Evolutionary conservation across 75 land plant genomes (phyloP), one percentile per base, ranked within the genome.

Genomic region (Larix kaempferi): DNA sequence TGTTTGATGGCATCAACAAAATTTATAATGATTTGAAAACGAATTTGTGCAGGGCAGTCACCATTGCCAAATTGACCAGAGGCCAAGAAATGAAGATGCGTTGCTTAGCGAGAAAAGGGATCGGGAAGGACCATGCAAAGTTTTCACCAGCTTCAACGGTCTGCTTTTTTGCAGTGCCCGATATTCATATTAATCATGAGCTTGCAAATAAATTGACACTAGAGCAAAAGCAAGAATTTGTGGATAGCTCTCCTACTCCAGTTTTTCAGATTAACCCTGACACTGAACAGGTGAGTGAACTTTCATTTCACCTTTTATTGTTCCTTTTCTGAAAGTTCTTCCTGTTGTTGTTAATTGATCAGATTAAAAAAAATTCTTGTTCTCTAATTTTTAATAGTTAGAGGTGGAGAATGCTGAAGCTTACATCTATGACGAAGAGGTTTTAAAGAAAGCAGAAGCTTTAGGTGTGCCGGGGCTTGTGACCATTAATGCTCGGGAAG

Each of bases 41-140:
- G 54, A 49, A 49, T 49, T 58, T 58, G 60, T 17, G 5, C 49
- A 79, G 80, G 80, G 60, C 80, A 16, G 57, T 79, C 15, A 54
- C 57, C 17, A 56, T 77, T 19, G 80, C 27, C 4, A 79, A 79
- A 33, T 52, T 79, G 58, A 4, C 33, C 5, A 76, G 57, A 55
- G 80, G 81, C 5, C 80, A 79, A 49, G 15, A 77, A 35, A 26
- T 79, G 57, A 79, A 79, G 80, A 22, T 79, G 7, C 37, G 80
- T 21, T 80, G 80, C 16, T 25, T 79, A 52, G 80, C 80, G 16
- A 79, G 80, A 39, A 79, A 79, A 12, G 80, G 80, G 7, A 56
- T 79, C 11, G 80, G 80, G 14, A 79, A 79, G 19, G 80, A 79
- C 59, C 80, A 79, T 56, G 80, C 80, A 21, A 79, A 79, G 35